Evolutionary conservation across 257 asterid genomes (phyloP).

Genomic region (Verbascum thapsus): DNA sequence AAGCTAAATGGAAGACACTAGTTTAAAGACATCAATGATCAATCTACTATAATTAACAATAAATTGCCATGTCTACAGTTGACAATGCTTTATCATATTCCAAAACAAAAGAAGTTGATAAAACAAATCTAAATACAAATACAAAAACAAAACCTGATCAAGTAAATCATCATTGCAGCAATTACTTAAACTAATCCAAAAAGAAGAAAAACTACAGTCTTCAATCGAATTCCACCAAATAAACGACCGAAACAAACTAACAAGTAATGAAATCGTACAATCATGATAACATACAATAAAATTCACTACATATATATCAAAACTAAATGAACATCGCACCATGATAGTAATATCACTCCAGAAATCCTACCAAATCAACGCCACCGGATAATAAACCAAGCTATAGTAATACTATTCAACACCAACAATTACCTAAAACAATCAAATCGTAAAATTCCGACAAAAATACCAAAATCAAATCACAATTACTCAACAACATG

Average conservation of each 20-base stretch:
- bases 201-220: not conserved
- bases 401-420: too few species aligned
- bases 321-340: too few species aligned
- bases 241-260: not conserved
- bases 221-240: not conserved
- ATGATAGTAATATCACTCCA: too few species aligned
- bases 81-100: not conserved
- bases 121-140: constrained; percentile 24
- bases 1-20: constrained; percentile 7
- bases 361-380: too few species aligned
- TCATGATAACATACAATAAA: too few species aligned
- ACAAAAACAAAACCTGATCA: not conserved
- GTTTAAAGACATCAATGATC: not conserved
- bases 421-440: constrained; percentile 11
- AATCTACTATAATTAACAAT: constrained; percentile 13
- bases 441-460: not conserved
- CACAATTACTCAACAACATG: not conserved
- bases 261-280: too few species aligned
- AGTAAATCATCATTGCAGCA: constrained; percentile 13
- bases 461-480: not conserved
- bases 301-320: too few species aligned
- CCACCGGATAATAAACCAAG: too few species aligned
- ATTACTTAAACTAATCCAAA: not conserved
- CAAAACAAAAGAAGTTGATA: too few species aligned
- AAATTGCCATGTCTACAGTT: constrained; percentile 5